These are phyloP conservation scores for Thermomyces lanuginosus DNA, from an alignment of 2,329 filamentous ascomycete genomes.

Conservation along the genomic window DNA sequence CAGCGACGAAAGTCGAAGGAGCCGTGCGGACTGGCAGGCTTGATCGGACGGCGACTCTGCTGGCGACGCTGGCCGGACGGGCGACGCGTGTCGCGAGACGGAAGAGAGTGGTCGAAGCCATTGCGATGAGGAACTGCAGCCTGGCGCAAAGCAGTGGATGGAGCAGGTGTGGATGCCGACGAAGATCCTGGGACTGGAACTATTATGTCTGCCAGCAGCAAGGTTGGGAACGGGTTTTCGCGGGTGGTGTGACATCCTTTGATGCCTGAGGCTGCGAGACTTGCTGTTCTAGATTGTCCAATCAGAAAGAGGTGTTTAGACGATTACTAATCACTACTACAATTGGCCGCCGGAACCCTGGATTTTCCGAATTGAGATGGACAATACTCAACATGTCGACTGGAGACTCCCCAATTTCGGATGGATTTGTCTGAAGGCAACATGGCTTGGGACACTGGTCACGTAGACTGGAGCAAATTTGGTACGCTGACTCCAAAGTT, in stretches of 20 bases:
- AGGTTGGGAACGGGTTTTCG: slow-evolving; percentile 8
- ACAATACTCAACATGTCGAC: too few species aligned
- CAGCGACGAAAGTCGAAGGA: slow-evolving; percentile 37
- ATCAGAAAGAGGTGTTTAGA: too few species aligned
- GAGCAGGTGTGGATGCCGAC: slow-evolving; percentile 3
- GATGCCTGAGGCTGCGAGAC: slow-evolving; percentile 6
- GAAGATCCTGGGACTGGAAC: slow-evolving; percentile 3
- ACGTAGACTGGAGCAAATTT: too few species aligned
- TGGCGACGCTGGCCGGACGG: slow-evolving; percentile 43
- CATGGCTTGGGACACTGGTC: too few species aligned
- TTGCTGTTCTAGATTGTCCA: slow-evolving; percentile 1
- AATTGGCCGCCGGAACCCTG: too few species aligned
- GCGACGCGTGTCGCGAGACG: slow-evolving; percentile 54
- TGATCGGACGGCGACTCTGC: slow-evolving; percentile 40
- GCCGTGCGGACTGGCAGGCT: slow-evolving; percentile 40
- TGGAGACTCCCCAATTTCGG: too few species aligned
- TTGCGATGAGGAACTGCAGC: slow-evolving; percentile 20
- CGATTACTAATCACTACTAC: too few species aligned
- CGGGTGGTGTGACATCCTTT: slow-evolving; percentile 8
- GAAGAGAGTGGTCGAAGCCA: slow-evolving; percentile 53
- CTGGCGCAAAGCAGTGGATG: slow-evolving; percentile 4
- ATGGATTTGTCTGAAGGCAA: too few species aligned
- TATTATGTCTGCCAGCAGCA: too few species aligned
- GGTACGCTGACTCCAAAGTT: too few species aligned
- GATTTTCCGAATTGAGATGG: too few species aligned